Evolutionary conservation across 1,284 basidiomycete genomes (phyloP).

Genomic region (Xerocomus nothofagi): DNA sequence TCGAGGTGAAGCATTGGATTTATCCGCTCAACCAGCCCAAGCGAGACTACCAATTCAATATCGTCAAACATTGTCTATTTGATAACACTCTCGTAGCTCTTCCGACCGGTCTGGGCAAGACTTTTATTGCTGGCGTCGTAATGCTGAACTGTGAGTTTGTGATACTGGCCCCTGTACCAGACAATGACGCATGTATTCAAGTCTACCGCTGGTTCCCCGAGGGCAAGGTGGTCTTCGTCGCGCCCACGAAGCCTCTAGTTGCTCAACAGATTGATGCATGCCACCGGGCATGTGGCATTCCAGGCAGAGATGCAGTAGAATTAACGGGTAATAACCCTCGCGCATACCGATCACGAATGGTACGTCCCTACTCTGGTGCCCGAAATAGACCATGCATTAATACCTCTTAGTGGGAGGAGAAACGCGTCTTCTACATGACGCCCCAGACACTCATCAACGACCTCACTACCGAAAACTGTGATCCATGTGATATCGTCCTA

Average conservation of each 20-base stretch:
- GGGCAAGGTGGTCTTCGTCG: slow-evolving; percentile 93
- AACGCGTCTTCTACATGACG: slow-evolving; percentile 97
- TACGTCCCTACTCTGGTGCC: slow-evolving; percentile 39
- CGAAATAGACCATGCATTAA: background rate
- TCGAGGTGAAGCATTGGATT: slow-evolving; percentile 87
- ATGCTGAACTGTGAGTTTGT: slow-evolving; percentile 84
- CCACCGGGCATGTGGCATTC: slow-evolving; percentile 92
- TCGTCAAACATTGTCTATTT: slow-evolving; percentile 83
- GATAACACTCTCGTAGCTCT: slow-evolving; percentile 95
- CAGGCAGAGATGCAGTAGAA: slow-evolving; percentile 82
- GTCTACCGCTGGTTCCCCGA: slow-evolving; percentile 93
- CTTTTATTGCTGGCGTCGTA: slow-evolving; percentile 95
- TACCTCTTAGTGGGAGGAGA: slow-evolving; percentile 68
- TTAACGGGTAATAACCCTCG: slow-evolving; percentile 76
- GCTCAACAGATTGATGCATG: slow-evolving; percentile 94
- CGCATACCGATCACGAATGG: slow-evolving; percentile 55
- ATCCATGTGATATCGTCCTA: slow-evolving; percentile 78
- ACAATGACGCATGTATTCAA: slow-evolving; percentile 33
- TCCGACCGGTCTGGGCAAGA: slow-evolving; percentile 97
- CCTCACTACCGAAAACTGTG: slow-evolving; percentile 70
- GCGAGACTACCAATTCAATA: slow-evolving; percentile 95
- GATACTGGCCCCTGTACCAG: background rate
- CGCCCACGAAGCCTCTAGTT: slow-evolving; percentile 94
- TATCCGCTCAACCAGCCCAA: slow-evolving; percentile 90
- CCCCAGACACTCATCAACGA: slow-evolving; percentile 96